Percentiles rank a stretch among this genome's conserved stretches.
These are phyloP conservation scores for Paraphaeosphaeria minitans DNA, from an alignment of 2,329 filamentous ascomycete species.

Conservation along the genomic window DNA sequence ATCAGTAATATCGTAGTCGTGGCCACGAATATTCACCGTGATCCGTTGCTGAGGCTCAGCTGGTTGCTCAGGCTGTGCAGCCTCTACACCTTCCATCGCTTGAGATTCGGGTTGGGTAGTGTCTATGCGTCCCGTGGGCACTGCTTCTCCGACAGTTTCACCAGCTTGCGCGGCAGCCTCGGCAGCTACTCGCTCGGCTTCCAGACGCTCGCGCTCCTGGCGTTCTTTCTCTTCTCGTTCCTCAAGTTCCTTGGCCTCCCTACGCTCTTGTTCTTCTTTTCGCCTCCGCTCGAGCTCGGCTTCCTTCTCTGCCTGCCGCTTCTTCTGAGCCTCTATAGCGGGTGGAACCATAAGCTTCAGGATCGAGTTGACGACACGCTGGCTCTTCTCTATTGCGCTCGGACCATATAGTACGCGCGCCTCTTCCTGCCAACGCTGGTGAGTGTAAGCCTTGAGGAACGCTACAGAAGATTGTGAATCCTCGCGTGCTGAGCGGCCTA, in stretches of 20 bases:
- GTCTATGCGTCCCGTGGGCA: constrained; percentile 46
- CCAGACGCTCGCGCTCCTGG: constrained; percentile 51
- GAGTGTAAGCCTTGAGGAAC: constrained; percentile 74
- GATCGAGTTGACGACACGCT: constrained; percentile 70
- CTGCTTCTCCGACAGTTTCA: constrained; percentile 24
- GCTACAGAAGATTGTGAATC: constrained; percentile 76
- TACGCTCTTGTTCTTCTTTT: constrained; percentile 66
- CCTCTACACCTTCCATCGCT: constrained; percentile 80
- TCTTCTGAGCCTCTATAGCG: constrained; percentile 80
- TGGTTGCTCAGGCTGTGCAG: constrained; percentile 47
- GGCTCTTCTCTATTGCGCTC: constrained; percentile 69
- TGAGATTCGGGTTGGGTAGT: constrained; percentile 49
- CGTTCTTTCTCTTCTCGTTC: constrained; percentile 52
- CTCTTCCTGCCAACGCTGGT: constrained; percentile 85
- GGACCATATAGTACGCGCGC: constrained; percentile 81
- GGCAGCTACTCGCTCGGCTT: constrained; percentile 45
- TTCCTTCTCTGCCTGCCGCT: constrained; percentile 71
- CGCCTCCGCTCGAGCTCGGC: constrained; percentile 71
- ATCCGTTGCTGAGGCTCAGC: constrained; percentile 59
- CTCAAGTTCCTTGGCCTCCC: constrained; percentile 61
- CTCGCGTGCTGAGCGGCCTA: constrained; percentile 48
- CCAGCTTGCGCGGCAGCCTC: constrained; percentile 47
- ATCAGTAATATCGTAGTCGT: constrained; percentile 89
- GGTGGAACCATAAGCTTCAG: constrained; percentile 78
- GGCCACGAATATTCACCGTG: constrained; percentile 82